Percentiles rank a stretch among this genome's conserved stretches.
Conservation (phyloP, 192 early-diverging fungal species). For the Linderina pennispora region DNA sequence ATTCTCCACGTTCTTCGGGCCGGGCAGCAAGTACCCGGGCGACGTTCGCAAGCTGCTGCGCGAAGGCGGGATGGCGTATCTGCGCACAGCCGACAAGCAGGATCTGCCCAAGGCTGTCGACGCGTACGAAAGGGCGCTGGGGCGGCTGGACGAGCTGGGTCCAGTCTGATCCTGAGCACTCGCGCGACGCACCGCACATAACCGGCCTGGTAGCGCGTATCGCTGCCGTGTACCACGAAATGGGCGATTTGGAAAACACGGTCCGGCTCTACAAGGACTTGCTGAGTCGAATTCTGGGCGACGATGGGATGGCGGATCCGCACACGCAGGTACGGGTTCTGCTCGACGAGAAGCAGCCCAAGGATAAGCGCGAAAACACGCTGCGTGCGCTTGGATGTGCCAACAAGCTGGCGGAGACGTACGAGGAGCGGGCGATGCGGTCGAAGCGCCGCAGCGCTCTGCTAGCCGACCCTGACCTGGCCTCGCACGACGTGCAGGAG, state of each 20-base stretch:
- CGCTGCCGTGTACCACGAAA: slow-evolving; percentile 27
- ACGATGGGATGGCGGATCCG: slow-evolving; percentile 25
- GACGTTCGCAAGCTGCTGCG: slow-evolving; percentile 29
- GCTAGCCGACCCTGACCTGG: slow-evolving; percentile 16
- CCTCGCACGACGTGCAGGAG: slow-evolving; percentile 14
- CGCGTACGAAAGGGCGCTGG: slow-evolving; percentile 24
- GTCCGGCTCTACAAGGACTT: slow-evolving; percentile 30
- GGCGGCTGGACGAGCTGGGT: slow-evolving; percentile 28
- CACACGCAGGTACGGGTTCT: slow-evolving; percentile 21
- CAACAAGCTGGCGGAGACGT: slow-evolving; percentile 41
- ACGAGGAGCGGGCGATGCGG: slow-evolving; percentile 29
- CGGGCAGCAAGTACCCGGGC: slow-evolving; percentile 23
- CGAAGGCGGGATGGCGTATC: slow-evolving; percentile 33
- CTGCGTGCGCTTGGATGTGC: slow-evolving; percentile 39
- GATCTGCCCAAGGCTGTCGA: slow-evolving; percentile 41
- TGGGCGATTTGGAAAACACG: slow-evolving; percentile 37
- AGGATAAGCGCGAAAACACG: slow-evolving; percentile 14
- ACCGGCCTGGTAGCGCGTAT: slow-evolving; percentile 40
- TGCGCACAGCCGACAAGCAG: slow-evolving; percentile 29
- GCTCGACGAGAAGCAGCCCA: slow-evolving; percentile 15
- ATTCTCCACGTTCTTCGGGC: slow-evolving; percentile 28
- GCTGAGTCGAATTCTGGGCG: slow-evolving; percentile 35
- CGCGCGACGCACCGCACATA: slow-evolving; percentile 23
- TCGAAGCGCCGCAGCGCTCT: slow-evolving; percentile 33
- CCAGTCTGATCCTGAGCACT: slow-evolving; percentile 14